Evolutionary conservation across 2,329 filamentous ascomycete genomes (phyloP), one percentile per base, ranked within the genome.

Genomic region (Bisporella sp.): DNA sequence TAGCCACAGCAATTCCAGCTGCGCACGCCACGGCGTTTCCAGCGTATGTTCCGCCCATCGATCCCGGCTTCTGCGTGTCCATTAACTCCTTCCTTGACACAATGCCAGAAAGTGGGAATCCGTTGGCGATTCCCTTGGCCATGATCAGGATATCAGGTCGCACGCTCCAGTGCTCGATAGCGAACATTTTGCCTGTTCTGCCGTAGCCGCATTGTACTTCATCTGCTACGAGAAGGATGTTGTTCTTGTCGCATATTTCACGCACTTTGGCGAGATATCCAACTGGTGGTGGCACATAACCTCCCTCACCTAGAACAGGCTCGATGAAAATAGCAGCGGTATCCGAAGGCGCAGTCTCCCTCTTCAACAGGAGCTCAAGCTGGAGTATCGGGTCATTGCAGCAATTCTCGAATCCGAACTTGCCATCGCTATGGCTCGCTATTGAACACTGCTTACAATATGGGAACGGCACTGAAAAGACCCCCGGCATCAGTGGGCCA

Each of bases 191-290:
- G 47, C 92, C 92, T n/a, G 92, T 96, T 56, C 92, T 84, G 47
- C 89, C 92, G 66, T 96, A 95, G 57, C 91, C 91, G 5, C 91
- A 96, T 72, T 96, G 92, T 62, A 96, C 96, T 77, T 97, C 92
- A 68, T 97, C 92, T 66, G 87, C 93, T 68, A 96, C 96, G 65
- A 96, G 74, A 43, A 97, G 81, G 37, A 93, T 89, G 56, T 96
- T 95, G 77, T 96, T 81, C 76, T 95, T 86, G 69, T 87, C 87
- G 75, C 92, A 96, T 31, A 96, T 83, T 30, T 79, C 85, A 48
- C 88, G 79, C 42, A 92, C 87, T 62, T 84, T 81, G 58, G 74
- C 69, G 33, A 96, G 81, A 71, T 96, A 96, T 69, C 84, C 84
- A 46, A 91, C 86, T 58, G 92, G 86, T 31, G 43, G 21, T 21